Evolutionary conservation across 2,329 filamentous ascomycete genomes (phyloP), one percentile per base, ranked within the genome.

Genomic region (Paradendryphiella salina): DNA sequence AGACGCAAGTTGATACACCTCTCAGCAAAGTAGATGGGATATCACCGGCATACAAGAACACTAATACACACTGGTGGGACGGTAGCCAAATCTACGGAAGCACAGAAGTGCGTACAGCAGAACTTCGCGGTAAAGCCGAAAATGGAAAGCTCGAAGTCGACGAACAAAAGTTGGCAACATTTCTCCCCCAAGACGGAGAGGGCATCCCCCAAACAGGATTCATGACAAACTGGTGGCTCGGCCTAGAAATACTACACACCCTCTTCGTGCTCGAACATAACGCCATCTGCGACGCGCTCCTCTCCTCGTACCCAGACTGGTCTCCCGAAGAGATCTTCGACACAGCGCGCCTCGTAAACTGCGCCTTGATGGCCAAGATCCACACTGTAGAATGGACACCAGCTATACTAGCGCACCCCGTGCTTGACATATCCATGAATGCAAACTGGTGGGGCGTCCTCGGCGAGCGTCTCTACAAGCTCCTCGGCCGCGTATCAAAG

Each of bases 371-470:
- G 76, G 76, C 77, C 4, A 79, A 80, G 61, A 79, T 79, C 34
- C 77, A 79, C 53, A 79, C 77, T 0, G 71, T 78, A 3, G 76
- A 79, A 60, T 79, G 77, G 77, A 79, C 77, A 3, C 77, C 76
- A 1, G 77, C 76, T 3, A 78, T 80, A 26, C 68, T 79, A 2
- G 70, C 72, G 0, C 76, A 79, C 36, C 77, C 77, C 17, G 69
- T 67, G 0, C 64, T 79, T 1, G 50, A 78, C 44, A 65, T 78
- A n/a, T 69, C 59, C 40, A 77, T 79, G 77, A 62, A 63, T 14
- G 74, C 74, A 29, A 78, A 79, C 52, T 79, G 76, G 76, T 78
- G 74, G 74, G 76, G 76, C 3, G 54, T 78, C 4, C 66, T 71
- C 6, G 76, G 76, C 3, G 75, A 77, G 52, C 69, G 57, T 13